phyloP scores from a whole-genome alignment of 208 protist species.

The Spongospora subterranea region DNA sequence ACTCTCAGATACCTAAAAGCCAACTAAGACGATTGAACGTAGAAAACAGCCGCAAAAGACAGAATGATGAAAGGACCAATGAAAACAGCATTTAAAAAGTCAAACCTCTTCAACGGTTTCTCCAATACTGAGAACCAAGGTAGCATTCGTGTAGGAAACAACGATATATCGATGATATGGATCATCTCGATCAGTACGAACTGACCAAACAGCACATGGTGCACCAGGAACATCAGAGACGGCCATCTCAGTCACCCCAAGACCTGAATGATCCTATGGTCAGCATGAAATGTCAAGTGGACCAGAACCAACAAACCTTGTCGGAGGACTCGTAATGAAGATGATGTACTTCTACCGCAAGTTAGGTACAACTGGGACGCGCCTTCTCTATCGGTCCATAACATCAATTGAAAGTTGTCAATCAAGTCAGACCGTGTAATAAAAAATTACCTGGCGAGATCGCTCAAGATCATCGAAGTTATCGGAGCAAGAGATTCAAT shows the following conservation, averaged over 20 bases:
- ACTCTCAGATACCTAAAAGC: conserved; percentile 18
- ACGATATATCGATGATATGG: conserved; percentile 85
- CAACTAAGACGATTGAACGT: neutral
- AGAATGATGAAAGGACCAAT: too few species aligned
- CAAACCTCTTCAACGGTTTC: conserved; percentile 80
- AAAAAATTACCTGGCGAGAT: conserved; percentile 71
- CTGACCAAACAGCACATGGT: conserved; percentile 76
- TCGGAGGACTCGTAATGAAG: conserved; percentile 80
- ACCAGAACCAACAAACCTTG: conserved; percentile 77
- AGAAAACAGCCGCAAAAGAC: neutral
- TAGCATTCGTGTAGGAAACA: conserved; percentile 83
- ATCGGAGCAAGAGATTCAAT: conserved; percentile 81
- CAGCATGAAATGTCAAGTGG: neutral
- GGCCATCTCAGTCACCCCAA: conserved; percentile 77
- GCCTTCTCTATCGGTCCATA: conserved; percentile 67
- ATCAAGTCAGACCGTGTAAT: too few species aligned
- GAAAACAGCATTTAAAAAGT: neutral
- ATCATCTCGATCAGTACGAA: conserved; percentile 58
- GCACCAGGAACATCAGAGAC: conserved; percentile 77
- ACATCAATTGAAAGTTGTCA: neutral
- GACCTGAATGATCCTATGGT: conserved; percentile 9
- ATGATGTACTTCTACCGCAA: conserved; percentile 78
- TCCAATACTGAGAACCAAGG: conserved; percentile 84
- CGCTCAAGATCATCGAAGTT: conserved; percentile 72
- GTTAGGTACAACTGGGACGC: conserved; percentile 79